Evolutionary conservation across 2,329 filamentous ascomycete genomes (phyloP), one percentile per base, ranked within the genome.

Genomic region (Penicillium sp.): DNA sequence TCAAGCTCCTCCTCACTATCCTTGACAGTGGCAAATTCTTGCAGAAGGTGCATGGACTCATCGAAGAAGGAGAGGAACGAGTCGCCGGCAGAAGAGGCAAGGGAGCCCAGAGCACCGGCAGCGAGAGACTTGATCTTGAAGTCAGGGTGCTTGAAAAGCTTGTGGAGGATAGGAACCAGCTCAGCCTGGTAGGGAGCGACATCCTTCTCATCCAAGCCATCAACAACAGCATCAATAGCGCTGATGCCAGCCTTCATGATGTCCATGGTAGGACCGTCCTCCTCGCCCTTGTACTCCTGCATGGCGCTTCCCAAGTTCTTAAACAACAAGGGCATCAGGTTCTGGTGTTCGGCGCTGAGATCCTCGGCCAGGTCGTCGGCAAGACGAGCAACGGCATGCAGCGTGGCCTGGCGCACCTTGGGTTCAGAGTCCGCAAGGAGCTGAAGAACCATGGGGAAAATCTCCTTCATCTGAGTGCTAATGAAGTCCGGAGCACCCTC

Each of bases 401-500:
- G 73, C 14, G 92, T 83, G 33, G 90, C 87, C 62, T 88, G 84
- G 44, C 92, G 81, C 41, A 98, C 92, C 54, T 81, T 80, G 51
- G 80, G 75, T 51, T 93, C 85, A n/a, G 77, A 72, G 60, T 98
- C 92, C 59, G 87, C 65, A 26, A 98, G 78, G 6, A 96, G 76
- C 56, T 79, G 80, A 41, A 95, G 74, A 42, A 96, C 80, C 52
- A 85, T 75, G 32, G 92, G 92, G 62, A 96, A 79, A 50, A 96
- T 84, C 50, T 83, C 77, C 57, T 83, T 76, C 46, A 96, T 78
- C 67, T 98, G 92, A 13, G 89, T 95, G 48, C 86, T 87, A 58
- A 96, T 88, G 67, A 96, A 98, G 65, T 98, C 92, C 11, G 92
- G 92, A 18, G 92, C 90, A 54, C 92, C 92, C 72, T 96, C 92